phyloP scores from a whole-genome alignment of 2,329 filamentous ascomycete genomes.

The Claviceps pazoutovae region DNA sequence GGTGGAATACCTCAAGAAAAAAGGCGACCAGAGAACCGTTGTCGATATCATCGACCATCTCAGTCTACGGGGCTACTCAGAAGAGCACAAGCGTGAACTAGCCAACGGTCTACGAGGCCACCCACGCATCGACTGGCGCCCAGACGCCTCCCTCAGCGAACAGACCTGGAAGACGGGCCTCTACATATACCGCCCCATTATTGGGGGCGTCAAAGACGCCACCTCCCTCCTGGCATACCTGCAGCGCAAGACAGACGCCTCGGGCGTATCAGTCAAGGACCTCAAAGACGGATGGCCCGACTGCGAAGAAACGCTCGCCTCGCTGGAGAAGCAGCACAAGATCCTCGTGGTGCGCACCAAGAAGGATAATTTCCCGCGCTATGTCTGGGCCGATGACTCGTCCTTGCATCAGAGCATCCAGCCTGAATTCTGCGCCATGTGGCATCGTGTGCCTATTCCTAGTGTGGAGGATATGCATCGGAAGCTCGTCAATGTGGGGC shows the following conservation, averaged over 20 bases:
- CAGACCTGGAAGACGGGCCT: slow-evolving; percentile 54
- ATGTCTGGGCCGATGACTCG: slow-evolving; percentile 81
- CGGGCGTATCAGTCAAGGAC: slow-evolving; percentile 73
- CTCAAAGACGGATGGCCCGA: slow-evolving; percentile 92
- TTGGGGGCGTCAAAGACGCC: slow-evolving; percentile 62
- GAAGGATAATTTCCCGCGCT: slow-evolving; percentile 76
- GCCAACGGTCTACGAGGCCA: slow-evolving; percentile 54
- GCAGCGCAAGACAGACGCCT: slow-evolving; percentile 66
- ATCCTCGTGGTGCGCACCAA: slow-evolving; percentile 80
- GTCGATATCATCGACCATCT: slow-evolving; percentile 69
- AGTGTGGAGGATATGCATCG: slow-evolving; percentile 61
- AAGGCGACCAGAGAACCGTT: slow-evolving; percentile 54
- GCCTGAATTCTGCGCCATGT: slow-evolving; percentile 68
- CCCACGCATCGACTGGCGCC: slow-evolving; percentile 42
- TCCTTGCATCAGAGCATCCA: slow-evolving; percentile 64
- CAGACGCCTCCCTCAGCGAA: slow-evolving; percentile 44
- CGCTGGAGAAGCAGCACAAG: slow-evolving; percentile 64
- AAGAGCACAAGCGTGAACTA: slow-evolving; percentile 50
- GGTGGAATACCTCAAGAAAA: slow-evolving; percentile 67
- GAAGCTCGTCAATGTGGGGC: slow-evolving; percentile 61
- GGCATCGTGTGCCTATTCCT: slow-evolving; percentile 69
- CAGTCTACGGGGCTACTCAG: slow-evolving; percentile 49
- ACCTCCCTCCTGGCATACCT: slow-evolving; percentile 68
- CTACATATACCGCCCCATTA: slow-evolving; percentile 74
- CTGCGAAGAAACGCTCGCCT: slow-evolving; percentile 64